These are phyloP conservation scores for Podochytrium sp. DNA, from an alignment of 192 early-diverging fungal genomes.

Conservation along the genomic window DNA sequence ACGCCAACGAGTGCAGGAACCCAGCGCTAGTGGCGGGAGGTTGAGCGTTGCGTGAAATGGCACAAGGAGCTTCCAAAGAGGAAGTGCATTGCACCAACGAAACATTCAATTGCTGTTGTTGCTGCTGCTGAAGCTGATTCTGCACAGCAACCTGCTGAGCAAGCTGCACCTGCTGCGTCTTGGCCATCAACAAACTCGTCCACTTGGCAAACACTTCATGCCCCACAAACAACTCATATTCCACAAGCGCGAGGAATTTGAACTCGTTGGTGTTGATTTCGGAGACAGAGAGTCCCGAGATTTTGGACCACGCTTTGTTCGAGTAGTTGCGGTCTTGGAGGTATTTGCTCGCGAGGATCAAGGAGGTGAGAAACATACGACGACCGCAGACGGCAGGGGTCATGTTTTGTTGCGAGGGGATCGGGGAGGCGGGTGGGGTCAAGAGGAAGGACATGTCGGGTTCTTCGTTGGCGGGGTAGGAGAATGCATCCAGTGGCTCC, in stretches of 20 bases:
- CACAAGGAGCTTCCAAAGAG: constrained; percentile 19
- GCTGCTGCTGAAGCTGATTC: no score
- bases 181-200: constrained; percentile 42
- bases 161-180: constrained; percentile 22
- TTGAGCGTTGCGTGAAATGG: background rate
- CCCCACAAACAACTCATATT: constrained; percentile 74
- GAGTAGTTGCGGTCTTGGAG: constrained; percentile 71
- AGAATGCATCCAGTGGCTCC: background rate
- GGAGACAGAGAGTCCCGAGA: constrained; percentile 71
- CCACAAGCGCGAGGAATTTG: constrained; percentile 74
- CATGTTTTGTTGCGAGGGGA: constrained; percentile 42
- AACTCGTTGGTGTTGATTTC: constrained; percentile 85
- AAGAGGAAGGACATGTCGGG: background rate
- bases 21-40: background rate
- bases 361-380: constrained; percentile 67
- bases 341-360: constrained; percentile 72
- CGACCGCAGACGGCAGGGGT: constrained; percentile 53
- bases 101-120: background rate
- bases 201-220: constrained; percentile 64
- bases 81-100: constrained; percentile 7
- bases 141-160: constrained; percentile 1
- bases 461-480: background rate
- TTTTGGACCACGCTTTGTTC: constrained; percentile 77
- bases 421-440: constrained; percentile 15
- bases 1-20: background rate